Evolutionary conservation across 768 basidiomycete species (phyloP), one percentile per base, ranked within the genome.

Genomic region (Saitozyma sp.): DNA sequence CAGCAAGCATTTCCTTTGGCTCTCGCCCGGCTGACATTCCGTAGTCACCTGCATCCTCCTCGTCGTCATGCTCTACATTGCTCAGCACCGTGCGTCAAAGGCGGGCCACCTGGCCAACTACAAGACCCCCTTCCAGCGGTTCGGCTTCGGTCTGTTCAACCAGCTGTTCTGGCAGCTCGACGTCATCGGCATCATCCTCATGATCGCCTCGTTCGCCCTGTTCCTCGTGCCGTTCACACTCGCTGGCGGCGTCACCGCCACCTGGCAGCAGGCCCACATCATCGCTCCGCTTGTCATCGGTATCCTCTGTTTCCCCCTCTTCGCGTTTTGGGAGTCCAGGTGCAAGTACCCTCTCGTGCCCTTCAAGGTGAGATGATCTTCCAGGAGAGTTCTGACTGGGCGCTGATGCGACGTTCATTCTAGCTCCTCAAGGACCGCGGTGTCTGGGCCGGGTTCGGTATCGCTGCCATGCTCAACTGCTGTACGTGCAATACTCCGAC

Each of bases 141-240:
- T 55, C 8, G 58, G 54, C 37, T 11, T 49, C 61, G 50, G 54
- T 4, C 52, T 71, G 20, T 42, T 55, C 19, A 19, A 53, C 29
- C 63, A 64, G n/a, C 58, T 80, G 9, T 76, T 77, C 66, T 76
- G 75, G 74, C 74, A 80, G 55, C 52, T 77, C 19, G 79, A 80
- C 61, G 61, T 79, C 46, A 54, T 79, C 56, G 79, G 79, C 19
- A 49, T 78, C 9, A 61, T 80, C 56, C 65, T 80, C 13, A 57
- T 76, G 42, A 59, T 65, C 50, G 74, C 67, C 6, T 56, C 65
- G n/a, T 64, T 78, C 19, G 58, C 70, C 0, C 55, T 80, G n/a
- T 71, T 80, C 67, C 72, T 80, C 11, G 59, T 80, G 0, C 80
- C 80, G 0, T 74, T 80, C 62, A 75, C 79, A 0, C 66, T 80